Evolutionary conservation across 495 filamentous ascomycete species (phyloP), one percentile per base, ranked within the genome.

Genomic region (Penicillium taxi): DNA sequence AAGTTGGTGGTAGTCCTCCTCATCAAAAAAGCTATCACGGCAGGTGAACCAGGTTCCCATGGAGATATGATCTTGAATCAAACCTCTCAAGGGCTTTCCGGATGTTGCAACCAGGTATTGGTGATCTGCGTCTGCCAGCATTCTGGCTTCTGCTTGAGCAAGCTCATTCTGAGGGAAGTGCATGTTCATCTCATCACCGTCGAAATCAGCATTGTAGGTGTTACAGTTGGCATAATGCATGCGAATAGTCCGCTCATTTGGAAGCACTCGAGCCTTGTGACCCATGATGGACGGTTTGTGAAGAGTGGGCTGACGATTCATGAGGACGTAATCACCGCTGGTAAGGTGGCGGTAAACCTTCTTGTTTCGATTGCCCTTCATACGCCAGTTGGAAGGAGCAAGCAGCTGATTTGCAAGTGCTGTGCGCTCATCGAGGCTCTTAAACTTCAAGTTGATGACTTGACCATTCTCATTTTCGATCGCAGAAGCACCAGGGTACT

Each of bases 141-240:
- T 80, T 35, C 88, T 69, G 2, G 91, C 91, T 61, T 99, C 93
- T 2, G 87, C 80, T 40, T 91, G 74, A 16, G 90, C 93, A 53
- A 96, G 68, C 55, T 96, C 93, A 49, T 93, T 96, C 47, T 99
- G 93, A 7, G 93, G 93, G 55, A 99, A 95, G 58, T 99, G 93
- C 91, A 99, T 94, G 58, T 99, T 99, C 93, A 99, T 99, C 63
- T 99, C 93, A 50, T 99, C 93, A 58, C 93, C 93, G 57, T 99
- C 93, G 61, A 96, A 99, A 75, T 99, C 93, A n/a, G 93, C 93
- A 49, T 99, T 99, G 72, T 99, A 98, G 8, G 93, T 94, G 56
- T 96, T 96, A 61, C 91, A 96, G 58, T 99, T 99, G 39, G 93
- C 90, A 63, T 99, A 99, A 67, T 96, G 93, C 90, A 99, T 96